Evolutionary conservation across 495 filamentous ascomycete genomes (phyloP).

Genomic region (Aspergillus diversus): DNA sequence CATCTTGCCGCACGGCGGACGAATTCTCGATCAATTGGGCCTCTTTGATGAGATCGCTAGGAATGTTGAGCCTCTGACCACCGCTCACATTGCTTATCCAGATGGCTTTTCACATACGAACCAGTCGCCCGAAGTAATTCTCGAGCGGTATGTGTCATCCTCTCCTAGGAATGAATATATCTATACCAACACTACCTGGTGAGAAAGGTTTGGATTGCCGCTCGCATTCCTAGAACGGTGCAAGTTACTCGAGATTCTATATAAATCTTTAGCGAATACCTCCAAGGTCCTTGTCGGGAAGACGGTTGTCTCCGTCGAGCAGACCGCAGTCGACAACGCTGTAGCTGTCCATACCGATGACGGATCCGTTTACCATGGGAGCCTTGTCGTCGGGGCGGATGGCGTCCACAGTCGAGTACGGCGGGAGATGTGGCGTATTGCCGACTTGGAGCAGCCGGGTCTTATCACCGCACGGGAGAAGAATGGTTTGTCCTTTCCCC

Average conservation of each 20-base stretch:
- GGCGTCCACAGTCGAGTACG: conserved; percentile 50
- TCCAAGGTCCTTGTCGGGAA: conserved; percentile 16
- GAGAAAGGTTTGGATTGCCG: conserved; percentile 24
- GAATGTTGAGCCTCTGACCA: conserved; percentile 19
- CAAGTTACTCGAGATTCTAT: conserved; percentile 32
- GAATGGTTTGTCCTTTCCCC: conserved; percentile 20
- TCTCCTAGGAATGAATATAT: no score
- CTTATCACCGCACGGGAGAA: conserved; percentile 23
- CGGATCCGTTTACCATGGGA: conserved; percentile 31
- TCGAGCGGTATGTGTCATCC: conserved; percentile 9
- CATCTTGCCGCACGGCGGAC: conserved; percentile 37
- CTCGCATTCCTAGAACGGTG: conserved; percentile 38
- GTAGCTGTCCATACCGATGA: conserved; percentile 16
- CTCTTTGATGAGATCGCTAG: conserved; percentile 36
- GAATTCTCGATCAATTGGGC: conserved; percentile 54
- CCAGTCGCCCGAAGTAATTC: conserved; percentile 11
- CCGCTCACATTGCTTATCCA: conserved; percentile 17
- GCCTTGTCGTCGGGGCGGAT: conserved; percentile 52
- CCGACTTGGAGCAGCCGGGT: conserved; percentile 31
- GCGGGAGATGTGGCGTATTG: conserved; percentile 36
- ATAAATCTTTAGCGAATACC: conserved; percentile 19
- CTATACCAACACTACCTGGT: conserved; percentile 6
- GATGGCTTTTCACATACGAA: conserved; percentile 24
- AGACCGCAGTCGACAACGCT: neutral
- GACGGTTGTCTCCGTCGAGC: conserved; percentile 23